Base-by-base conservation (phyloP, 2,329 filamentous ascomycete species). In the Ophiosphaerella narmari region DNA sequence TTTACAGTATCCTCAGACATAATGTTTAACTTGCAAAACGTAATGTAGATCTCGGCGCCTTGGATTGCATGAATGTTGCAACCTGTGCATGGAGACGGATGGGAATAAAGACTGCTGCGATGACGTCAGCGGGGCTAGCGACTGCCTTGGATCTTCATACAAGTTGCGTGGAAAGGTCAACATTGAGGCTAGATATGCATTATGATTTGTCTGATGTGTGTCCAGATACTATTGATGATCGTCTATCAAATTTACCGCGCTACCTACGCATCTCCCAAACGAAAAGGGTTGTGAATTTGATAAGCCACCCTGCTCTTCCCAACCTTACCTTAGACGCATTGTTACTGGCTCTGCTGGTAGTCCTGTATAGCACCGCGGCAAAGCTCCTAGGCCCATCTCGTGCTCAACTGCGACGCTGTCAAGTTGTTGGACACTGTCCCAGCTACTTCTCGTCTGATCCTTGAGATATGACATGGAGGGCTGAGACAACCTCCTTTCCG, bases 1-100 rank as follows among this genome's bases (percentile, higher is more conserved):
- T 48, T 48, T n/a, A 57, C 50, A 29, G 54, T 50, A 50, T 67
- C 60, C 45, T 68, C 63, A 45, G 66, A 61, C 69, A 72, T 72
- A 37, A 34, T 52, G 46, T 38, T 8, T 14, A 26, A 21, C 5
- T 24, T 39, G 13, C 14, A 5, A 14, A 9, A 29, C 11, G 26
- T 29, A 29, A 29, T 29, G 26, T 29, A 29, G 26, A 29, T 29
- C 26, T 29, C 7, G 6, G 26, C 26, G 26, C 26, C 2, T 29
- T 29, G 26, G 26, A 29, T 29, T 29, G 26, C 26, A 29, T 29
- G 26, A 29, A 29, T 11, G 26, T 29, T 29, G 6, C 26, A 29
- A 6, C 26, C 11, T 29, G 26, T 29, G 26, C 11, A 6, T 29
- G 26, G 26, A 29, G 26, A 29, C 18, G 26, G 7, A 32, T 34